Base-by-base conservation (phyloP, 2,329 filamentous ascomycete genomes). In the Cadophora gregata region DNA sequence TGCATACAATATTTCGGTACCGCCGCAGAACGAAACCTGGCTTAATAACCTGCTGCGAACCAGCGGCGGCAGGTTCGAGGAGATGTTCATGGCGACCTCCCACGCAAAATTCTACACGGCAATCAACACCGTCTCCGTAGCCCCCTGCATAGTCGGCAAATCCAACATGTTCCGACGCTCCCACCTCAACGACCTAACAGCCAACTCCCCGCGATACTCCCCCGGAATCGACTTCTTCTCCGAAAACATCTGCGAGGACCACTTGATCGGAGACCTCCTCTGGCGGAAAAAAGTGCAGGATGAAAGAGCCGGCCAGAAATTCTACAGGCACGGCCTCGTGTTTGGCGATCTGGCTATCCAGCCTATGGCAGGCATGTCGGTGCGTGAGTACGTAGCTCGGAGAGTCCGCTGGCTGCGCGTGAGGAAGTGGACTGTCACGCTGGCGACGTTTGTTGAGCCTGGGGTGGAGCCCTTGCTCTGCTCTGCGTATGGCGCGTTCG, bases 21-120 rank as follows among this genome's bases (percentile, higher is more conserved):
- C 10, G 72, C 76, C 29, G 36, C 62, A 68, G 38, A 36, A 70
- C 58, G 70, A 74, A 25, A 78, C 38, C 27, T 78, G 60, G 1
- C 33, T 72, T 16, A 51, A 67, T 21, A 63, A 67, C 36, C 66
- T 74, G 58, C 59, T 75, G 12, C 73, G 74, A 74, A 64, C 79
- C 81, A 89, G 89, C 42, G 96, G 96, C 25, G 94, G 93, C 6
- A 86, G 93, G 0, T 84, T 99, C 0, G 96, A 99, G 77, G 96
- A 99, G 77, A 88, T 95, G 79, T 99, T 98, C 81, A 91, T 99
- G 85, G 90, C 93, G 0, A 96, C 93, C 0, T 88, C 93, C 0
- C 96, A 99, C 78, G 93, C 93, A 73, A 99, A 99, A 77, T 98
- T 99, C 83, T 99, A 99, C 81, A 91, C 90, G 9, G 96, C 95